Percentiles rank a stretch among this genome's conserved stretches.
Conservation (phyloP, 2,329 filamentous ascomycete species). For the Cytospora schulzeri region DNA sequence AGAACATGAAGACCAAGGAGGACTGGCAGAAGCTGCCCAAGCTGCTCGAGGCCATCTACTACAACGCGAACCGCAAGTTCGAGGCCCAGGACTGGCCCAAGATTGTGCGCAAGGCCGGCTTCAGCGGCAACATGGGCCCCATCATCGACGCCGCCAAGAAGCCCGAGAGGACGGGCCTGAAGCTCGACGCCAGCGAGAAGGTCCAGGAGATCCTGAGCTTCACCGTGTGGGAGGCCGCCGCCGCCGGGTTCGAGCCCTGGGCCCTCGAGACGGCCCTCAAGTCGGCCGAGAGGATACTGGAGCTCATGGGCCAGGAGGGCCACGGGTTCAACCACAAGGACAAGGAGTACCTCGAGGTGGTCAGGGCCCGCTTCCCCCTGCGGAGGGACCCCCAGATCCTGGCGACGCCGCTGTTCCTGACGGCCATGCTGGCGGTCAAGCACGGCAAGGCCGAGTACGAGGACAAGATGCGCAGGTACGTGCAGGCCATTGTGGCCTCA, state of each 20-base stretch:
- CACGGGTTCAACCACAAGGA: constrained; percentile 37
- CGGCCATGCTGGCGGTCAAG: constrained; percentile 43
- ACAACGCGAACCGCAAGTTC: constrained; percentile 45
- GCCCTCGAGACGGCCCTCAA: constrained; percentile 46
- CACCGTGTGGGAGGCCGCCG: constrained; percentile 47
- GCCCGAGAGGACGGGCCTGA: constrained; percentile 48
- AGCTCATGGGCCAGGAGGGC: constrained; percentile 49
- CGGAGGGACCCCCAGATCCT: constrained; percentile 48
- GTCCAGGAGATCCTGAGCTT: constrained; percentile 43
- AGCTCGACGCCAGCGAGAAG: constrained; percentile 45
- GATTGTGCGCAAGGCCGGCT: constrained; percentile 46
- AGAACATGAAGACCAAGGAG: constrained; percentile 48
- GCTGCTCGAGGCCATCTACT: constrained; percentile 52
- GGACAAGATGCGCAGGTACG: constrained; percentile 42
- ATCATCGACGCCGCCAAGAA: constrained; percentile 55
- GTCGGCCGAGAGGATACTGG: constrained; percentile 51
- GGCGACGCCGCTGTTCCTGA: constrained; percentile 46
- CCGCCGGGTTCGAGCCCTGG: constrained; percentile 38
- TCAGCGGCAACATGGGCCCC: constrained; percentile 44
- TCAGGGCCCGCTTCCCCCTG: constrained; percentile 35
- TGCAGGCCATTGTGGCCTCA: constrained; percentile 39
- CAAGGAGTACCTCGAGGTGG: constrained; percentile 26
- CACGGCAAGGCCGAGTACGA: constrained; percentile 36
- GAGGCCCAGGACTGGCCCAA: constrained; percentile 38
- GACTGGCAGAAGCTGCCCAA: constrained; percentile 57